phyloP scores from a whole-genome alignment of 1,139 yeast genomes.

The Pneumocystis jirovecii region DNA sequence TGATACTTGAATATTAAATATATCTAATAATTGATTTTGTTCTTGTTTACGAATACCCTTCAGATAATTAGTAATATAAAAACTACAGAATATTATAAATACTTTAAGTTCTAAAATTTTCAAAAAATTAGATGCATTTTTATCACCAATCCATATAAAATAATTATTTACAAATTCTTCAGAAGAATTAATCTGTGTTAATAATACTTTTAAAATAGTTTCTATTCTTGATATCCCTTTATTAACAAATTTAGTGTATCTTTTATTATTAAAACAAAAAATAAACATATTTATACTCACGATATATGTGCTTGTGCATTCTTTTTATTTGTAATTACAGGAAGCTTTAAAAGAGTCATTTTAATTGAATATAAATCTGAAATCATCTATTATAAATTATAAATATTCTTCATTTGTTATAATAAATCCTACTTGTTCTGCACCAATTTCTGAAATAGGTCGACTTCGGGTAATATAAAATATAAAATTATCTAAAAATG shows the following conservation, averaged over 20 bases:
- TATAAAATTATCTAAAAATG: conserved; percentile 42
- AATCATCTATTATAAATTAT: conserved; percentile 28
- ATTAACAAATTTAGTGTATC: conserved; percentile 37
- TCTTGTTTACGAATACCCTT: conserved; percentile 1
- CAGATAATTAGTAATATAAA: neutral
- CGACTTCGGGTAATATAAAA: conserved; percentile 42
- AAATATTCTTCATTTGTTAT: neutral
- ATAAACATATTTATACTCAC: conserved; percentile 4
- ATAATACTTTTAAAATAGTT: conserved; percentile 46
- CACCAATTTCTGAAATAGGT: conserved; percentile 54
- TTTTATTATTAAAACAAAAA: conserved; percentile 3
- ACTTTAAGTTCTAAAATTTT: conserved; percentile 52
- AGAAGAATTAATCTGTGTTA: conserved; percentile 46
- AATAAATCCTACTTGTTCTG: conserved; percentile 43
- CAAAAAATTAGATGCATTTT: conserved; percentile 43
- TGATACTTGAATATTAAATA: neutral
- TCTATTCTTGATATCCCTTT: conserved; percentile 41
- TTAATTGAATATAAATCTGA: conserved; percentile 57
- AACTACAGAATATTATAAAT: conserved; percentile 22
- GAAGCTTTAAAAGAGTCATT: conserved; percentile 38
- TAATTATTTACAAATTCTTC: conserved; percentile 54
- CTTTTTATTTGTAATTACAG: conserved; percentile 21
- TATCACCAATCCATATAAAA: conserved; percentile 53
- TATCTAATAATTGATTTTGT: neutral
- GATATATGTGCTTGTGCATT: conserved; percentile 10